Evolutionary conservation across 345 rosid species (phyloP).

Genomic region (Populus euphratica): DNA sequence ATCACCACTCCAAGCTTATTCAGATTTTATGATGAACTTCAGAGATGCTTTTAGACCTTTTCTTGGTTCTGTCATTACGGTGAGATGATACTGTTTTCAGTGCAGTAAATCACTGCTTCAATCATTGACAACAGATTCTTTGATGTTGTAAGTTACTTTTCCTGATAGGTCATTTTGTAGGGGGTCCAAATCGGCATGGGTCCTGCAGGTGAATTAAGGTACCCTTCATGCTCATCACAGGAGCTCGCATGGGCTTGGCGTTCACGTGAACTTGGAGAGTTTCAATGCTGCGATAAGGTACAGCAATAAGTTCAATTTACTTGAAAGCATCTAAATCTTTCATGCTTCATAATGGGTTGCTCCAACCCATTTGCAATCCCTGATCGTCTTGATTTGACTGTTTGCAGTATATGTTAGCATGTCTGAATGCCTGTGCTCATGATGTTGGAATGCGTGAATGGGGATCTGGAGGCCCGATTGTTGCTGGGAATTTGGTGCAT

Average conservation of each 20-base stretch:
- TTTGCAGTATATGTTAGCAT: constrained; percentile 48
- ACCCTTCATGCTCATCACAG: constrained; percentile 45
- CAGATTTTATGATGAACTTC: constrained; percentile 54
- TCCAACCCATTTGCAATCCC: background rate
- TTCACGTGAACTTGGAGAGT: constrained; percentile 44
- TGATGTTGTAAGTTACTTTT: background rate
- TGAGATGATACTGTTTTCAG: constrained; percentile 14
- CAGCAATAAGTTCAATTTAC: constrained; percentile 1
- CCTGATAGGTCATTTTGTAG: constrained; percentile 16
- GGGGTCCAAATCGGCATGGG: constrained; percentile 62
- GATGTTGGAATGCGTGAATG: constrained; percentile 39
- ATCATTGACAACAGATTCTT: constrained; percentile 5
- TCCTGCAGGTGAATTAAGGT: constrained; percentile 55
- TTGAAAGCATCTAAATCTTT: background rate
- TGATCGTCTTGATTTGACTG: background rate
- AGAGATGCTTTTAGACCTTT: constrained; percentile 42
- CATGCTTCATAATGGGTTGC: background rate
- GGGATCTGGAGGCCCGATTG: constrained; percentile 44
- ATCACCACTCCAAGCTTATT: constrained; percentile 50
- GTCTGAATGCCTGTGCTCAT: constrained; percentile 41
- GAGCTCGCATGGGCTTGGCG: constrained; percentile 38
- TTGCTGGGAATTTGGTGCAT: constrained; percentile 33
- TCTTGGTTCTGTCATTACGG: constrained; percentile 43
- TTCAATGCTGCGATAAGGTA: constrained; percentile 61
- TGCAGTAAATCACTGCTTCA: background rate